Evolutionary conservation across 495 filamentous ascomycete genomes (phyloP), one percentile per base, ranked within the genome.

Genomic region (Aspergillus indologenus): DNA sequence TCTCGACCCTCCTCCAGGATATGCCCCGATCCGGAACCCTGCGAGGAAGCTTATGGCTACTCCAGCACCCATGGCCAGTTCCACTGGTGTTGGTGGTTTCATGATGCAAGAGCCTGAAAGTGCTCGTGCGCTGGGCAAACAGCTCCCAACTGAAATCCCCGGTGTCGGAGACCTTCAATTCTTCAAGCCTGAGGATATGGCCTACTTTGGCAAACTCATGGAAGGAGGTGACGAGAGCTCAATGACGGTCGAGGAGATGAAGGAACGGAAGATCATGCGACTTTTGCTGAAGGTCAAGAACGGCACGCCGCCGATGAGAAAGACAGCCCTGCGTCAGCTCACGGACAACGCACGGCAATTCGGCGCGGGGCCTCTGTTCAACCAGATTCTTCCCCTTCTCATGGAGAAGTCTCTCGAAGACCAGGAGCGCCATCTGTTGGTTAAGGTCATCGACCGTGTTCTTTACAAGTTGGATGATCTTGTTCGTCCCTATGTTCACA

Each of bases 351-450:
- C 95, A 42, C 87, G 93, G 19, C 91, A 96, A 75, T 98, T 99
- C 68, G 95, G 95, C 47, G 92, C 95, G 31, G 93, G 91, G 0
- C 83, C 95, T 26, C 82, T 98, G 9, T 99, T 99, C 79, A 96
- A 97, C 73, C 95, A 99, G 73, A 98, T 99, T 59, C 83, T 99
- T 21, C 95, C 94, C 0, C 74, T 99, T 56, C 85, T 99, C 43
- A 98, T 99, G 95, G 95, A 99, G 77, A 96, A 96, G 75, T 94
- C 92, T 2, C 77, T 99, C 29, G 95, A 99, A 71, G 95, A 99
- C 62, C 95, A 99, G 73, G 95, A 99, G 74, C 92, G 95, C 62
- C 95, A 99, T 82, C 72, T 99, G 70, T 85, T 99, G 42, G 95
- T 98, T 73, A 99, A 99, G 78, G 95, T 99, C 68, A 97, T 99